A percentile compares a stretch with the other conserved stretches of the same genome.
Conservation (phyloP, 345 rosid genomes). For the Cardamine chenopodiifolia region DNA sequence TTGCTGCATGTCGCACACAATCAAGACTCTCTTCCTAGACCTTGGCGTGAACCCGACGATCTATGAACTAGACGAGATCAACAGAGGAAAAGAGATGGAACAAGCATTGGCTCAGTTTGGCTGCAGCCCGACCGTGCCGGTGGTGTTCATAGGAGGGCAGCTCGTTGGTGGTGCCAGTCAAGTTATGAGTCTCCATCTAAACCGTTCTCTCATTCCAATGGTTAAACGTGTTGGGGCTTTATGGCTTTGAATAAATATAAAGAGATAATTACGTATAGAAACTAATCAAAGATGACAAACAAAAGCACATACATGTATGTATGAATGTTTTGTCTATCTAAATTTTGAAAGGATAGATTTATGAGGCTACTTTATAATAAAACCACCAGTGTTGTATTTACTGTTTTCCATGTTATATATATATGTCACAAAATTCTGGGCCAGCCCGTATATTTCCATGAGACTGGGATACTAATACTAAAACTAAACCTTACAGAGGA, state of each 20-base stretch:
- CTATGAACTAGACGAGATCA: slow-evolving; percentile 67
- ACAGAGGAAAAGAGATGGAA: slow-evolving; percentile 65
- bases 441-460: neutral
- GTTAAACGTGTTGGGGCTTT: slow-evolving; percentile 69
- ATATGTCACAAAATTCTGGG: too few relatives aligned
- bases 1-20: slow-evolving; percentile 74
- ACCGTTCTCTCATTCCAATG: slow-evolving; percentile 62
- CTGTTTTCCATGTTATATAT: neutral
- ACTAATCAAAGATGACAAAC: neutral
- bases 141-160: slow-evolving; percentile 71
- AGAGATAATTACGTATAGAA: neutral
- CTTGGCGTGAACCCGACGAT: slow-evolving; percentile 66
- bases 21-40: slow-evolving; percentile 62
- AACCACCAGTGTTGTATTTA: neutral
- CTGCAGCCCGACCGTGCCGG: slow-evolving; percentile 60
- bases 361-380: neutral
- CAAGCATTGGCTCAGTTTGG: slow-evolving; percentile 66
- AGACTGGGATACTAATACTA: too few relatives aligned
- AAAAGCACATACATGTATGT: neutral
- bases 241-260: slow-evolving; percentile 52
- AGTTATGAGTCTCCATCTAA: slow-evolving; percentile 82
- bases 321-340: slow-evolving; percentile 2
- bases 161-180: slow-evolving; percentile 81
- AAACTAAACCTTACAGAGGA: too few relatives aligned
- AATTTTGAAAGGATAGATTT: slow-evolving; percentile 21